Evolutionary conservation across 805 yeast genomes (phyloP).

Genomic region (Suhomyces tanzawaensis): DNA sequence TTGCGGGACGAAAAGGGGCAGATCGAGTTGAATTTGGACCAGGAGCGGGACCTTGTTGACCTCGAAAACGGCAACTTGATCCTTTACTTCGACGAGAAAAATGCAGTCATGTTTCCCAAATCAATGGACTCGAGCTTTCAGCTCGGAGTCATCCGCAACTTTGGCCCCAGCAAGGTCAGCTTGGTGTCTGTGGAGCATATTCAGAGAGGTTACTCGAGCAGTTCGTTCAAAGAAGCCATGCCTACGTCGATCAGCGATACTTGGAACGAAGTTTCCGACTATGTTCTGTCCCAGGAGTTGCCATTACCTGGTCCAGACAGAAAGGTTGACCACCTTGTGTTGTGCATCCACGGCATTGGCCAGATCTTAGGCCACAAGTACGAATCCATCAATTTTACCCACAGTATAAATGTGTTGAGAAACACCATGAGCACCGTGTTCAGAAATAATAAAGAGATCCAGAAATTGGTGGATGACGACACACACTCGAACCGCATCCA

Average conservation of each 20-base stretch:
- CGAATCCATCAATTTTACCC: slow-evolving; percentile 83
- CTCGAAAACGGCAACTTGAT: slow-evolving; percentile 35
- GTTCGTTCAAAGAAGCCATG: slow-evolving; percentile 31
- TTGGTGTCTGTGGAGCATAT: slow-evolving; percentile 47
- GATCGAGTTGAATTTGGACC: slow-evolving; percentile 15
- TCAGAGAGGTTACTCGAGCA: slow-evolving; percentile 48
- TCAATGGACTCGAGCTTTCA: slow-evolving; percentile 40
- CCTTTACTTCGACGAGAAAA: slow-evolving; percentile 38
- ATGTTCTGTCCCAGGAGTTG: slow-evolving; percentile 17
- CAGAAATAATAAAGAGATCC: slow-evolving; percentile 37
- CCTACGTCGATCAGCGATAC: slow-evolving; percentile 7
- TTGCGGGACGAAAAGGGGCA: slow-evolving; percentile 10
- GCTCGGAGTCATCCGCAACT: slow-evolving; percentile 33
- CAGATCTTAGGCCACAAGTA: slow-evolving; percentile 77
- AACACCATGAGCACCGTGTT: slow-evolving; percentile 53
- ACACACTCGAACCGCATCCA: slow-evolving; percentile 60
- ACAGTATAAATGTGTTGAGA: slow-evolving; percentile 69
- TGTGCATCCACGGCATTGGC: slow-evolving; percentile 96
- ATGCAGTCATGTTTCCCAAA: slow-evolving; percentile 49
- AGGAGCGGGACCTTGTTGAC: slow-evolving; percentile 29
- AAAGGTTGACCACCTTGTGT: slow-evolving; percentile 59
- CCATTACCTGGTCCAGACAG: slow-evolving; percentile 10
- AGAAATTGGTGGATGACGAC: slow-evolving; percentile 24
- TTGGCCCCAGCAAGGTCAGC: slow-evolving; percentile 32
- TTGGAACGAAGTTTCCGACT: slow-evolving; percentile 22